Evolutionary conservation across 78 protist species (phyloP), one percentile per base, ranked within the genome.

Genomic region (Salpingoeca rosetta): DNA sequence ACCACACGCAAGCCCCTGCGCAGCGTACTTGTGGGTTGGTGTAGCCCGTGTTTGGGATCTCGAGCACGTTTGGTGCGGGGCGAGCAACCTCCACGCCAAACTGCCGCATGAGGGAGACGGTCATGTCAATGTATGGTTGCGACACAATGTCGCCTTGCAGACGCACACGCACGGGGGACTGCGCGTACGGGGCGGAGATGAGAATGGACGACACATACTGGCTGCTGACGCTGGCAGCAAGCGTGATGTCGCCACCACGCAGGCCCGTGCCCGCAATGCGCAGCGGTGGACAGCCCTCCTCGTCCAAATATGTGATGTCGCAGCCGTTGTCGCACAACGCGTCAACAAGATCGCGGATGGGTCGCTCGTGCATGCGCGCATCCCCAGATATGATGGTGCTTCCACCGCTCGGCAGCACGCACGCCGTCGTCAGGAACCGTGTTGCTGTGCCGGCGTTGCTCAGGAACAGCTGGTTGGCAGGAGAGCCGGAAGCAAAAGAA

Each of bases 71-170:
- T 24, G 25, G 17, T 38, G 17, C 51, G 31, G 75, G 85, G 0
- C 24, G 26, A 28, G 1, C 74, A 31, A 85, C 92, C 28, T 39
- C 65, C 1, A 85, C 86, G 56, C 92, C 92, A 44, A 89, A 89
- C 44, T 65, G 42, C 17, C 22, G 0, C 92, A 92, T 89, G 41
- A 90, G 76, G 37, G 72, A 73, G 36, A 88, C 37, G 12, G 95
- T 92, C 95, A 92, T 92, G 76, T 92, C 95, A 74, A 92, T 90
- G 90, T 89, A 92, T 25, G 91, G 92, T 86, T 89, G 86, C 0
- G 90, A 86, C 74, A 90, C 89, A 78, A 81, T 86, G 72, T 72
- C 76, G 43, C 92, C 83, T 28, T 25, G 73, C 39, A 77, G 84
- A 10, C 28, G 22, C 31, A 77, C 51, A 26, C n/a, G 0, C 37